Evolutionary conservation across 495 filamentous ascomycete genomes (phyloP), one percentile per base, ranked within the genome.

Genomic region (Aspergillus homomorphus): DNA sequence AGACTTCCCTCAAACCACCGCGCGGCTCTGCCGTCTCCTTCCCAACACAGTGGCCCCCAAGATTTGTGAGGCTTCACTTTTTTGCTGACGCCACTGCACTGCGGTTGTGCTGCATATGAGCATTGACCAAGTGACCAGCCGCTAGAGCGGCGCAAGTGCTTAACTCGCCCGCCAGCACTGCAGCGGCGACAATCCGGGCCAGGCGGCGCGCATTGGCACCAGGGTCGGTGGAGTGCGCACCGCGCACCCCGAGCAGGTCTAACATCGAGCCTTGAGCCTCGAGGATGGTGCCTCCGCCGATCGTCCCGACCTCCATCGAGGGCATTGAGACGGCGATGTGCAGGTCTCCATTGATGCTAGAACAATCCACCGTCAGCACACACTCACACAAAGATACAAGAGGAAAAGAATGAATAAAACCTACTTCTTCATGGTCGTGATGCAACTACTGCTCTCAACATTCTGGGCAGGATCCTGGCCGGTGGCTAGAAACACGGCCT

Each of bases 381-480:
- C 7, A 38, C 33, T 2, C 7, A 38, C 2, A 38, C 33, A 38
- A 12, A 38, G 33, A 38, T 10, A 38, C 74, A 80, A 74, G 49
- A 61, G 54, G 45, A 16, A 15, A 21, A 33, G 8, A 24, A 38
- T 38, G 49, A 21, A 24, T 22, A 45, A 18, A 53, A 84, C 92
- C 83, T 83, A 98, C 95, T 97, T 98, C 73, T 87, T 91, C 94
- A 99, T 99, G 24, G 93, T 87, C 20, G 92, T 97, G 64, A 99
- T 98, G 78, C 95, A 99, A 67, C 96, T 97, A 72, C 88, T 86
- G 69, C 91, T 96, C 80, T 99, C 94, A 0, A 99, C 91, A 60
- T 94, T 92, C 75, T 99, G 95, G 14, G 94, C 94, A 6, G 94
- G 94, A 78, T 99, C 95, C 72, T 99, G 95, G 44, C 94, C 94